Conservation (phyloP, 352 stramenopile species). For the Phytophthora melonis region DNA sequence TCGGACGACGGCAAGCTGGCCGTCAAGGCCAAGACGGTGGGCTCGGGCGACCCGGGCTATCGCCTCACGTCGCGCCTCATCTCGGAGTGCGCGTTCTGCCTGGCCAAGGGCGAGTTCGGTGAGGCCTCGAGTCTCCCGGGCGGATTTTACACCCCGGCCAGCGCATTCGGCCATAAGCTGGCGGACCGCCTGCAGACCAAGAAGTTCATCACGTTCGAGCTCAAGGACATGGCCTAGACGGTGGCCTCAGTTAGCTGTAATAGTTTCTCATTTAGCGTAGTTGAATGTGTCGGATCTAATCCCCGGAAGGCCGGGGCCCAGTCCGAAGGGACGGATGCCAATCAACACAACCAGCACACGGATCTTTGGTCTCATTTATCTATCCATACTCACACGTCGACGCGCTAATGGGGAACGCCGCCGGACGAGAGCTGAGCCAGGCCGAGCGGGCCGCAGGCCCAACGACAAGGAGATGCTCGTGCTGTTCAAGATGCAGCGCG, state of each 20-base stretch:
- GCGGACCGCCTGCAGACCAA: constrained; percentile 59
- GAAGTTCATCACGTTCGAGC: constrained; percentile 63
- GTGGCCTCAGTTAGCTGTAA: constrained; percentile 6
- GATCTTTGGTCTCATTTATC: constrained; percentile 27
- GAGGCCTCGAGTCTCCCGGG: constrained; percentile 31
- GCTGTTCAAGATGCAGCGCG: constrained; percentile 70
- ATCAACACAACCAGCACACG: constrained; percentile 21
- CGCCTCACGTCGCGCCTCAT: constrained; percentile 63
- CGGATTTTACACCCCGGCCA: constrained; percentile 71
- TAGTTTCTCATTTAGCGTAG: constrained; percentile 4
- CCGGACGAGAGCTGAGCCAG: constrained; percentile 35
- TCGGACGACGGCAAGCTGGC: constrained; percentile 51
- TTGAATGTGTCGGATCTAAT: constrained; percentile 4
- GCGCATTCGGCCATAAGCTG: constrained; percentile 64
- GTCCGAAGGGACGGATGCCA: constrained; percentile 28
- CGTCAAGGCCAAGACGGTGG: constrained; percentile 50
- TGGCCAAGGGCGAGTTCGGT: constrained; percentile 60
- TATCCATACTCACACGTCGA: background rate
- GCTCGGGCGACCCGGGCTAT: constrained; percentile 65
- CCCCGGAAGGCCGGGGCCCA: constrained; percentile 11
- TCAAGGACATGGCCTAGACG: constrained; percentile 42
- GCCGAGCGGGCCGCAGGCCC: constrained; percentile 56
- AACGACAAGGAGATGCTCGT: constrained; percentile 73
- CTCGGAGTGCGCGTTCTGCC: constrained; percentile 66
- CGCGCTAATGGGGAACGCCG: constrained; percentile 56